Conservation (phyloP, 2,329 filamentous ascomycete species). For the Podosphaera fusca region DNA sequence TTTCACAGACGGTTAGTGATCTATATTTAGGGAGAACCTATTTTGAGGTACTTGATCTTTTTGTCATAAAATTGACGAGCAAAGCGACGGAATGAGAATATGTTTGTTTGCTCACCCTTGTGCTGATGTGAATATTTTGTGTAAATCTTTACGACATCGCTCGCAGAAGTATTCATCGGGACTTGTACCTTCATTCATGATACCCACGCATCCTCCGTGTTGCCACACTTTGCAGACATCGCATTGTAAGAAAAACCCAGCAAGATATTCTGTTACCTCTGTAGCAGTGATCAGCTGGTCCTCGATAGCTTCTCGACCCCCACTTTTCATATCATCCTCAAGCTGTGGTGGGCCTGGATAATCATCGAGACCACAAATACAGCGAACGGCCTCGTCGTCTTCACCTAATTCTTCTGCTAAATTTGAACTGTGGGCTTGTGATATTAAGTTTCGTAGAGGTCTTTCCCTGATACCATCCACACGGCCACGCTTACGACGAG, state of each 20-base stretch:
- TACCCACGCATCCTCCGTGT: conserved; percentile 90
- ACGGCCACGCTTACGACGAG: conserved; percentile 55
- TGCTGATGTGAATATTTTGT: conserved; percentile 55
- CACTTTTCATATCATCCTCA: conserved; percentile 28
- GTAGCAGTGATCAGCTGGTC: conserved; percentile 32
- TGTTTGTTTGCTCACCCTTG: conserved; percentile 49
- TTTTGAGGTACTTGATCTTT: too few species aligned
- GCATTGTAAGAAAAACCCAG: conserved; percentile 93
- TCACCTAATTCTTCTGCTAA: conserved; percentile 47
- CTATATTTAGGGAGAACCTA: too few species aligned
- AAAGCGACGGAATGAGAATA: too few species aligned
- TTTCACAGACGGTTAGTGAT: conserved; percentile 7
- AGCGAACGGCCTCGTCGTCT: conserved; percentile 86
- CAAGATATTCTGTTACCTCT: conserved; percentile 47
- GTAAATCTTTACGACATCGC: conserved; percentile 73
- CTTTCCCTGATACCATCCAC: conserved; percentile 13
- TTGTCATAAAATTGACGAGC: too few species aligned
- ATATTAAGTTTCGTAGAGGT: conserved; percentile 27
- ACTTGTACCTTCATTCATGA: conserved; percentile 78
- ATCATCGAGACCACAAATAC: conserved; percentile 82
- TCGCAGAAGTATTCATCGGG: conserved; percentile 98
- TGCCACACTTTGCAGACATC: conserved; percentile 98
- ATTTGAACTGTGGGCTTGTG: conserved; percentile 21
- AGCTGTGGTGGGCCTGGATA: conserved; percentile 58
- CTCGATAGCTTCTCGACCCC: conserved; percentile 32